Conservation (phyloP, 208 protist species). For the Leptomonas seymouri region DNA sequence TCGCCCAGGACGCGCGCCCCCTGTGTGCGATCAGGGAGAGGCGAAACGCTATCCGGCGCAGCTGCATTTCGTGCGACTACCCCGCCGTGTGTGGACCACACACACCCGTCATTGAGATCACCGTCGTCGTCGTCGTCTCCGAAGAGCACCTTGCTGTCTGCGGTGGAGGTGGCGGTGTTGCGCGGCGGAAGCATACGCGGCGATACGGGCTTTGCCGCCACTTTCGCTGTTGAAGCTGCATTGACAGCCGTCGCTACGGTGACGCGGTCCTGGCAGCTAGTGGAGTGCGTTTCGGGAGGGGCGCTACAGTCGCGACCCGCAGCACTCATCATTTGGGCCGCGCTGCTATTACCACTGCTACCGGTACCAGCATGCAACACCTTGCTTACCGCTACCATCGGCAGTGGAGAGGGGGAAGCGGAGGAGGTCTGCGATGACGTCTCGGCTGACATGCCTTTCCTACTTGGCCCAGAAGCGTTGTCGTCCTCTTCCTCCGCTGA, state of each 20-base stretch:
- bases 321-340: not conserved
- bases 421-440: constrained; percentile 1
- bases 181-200: not conserved
- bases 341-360: not conserved
- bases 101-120: not conserved
- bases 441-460: too few species aligned
- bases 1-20: constrained; percentile 23
- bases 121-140: constrained; percentile 22
- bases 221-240: too few species aligned
- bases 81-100: not conserved
- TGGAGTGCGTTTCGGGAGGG: not conserved
- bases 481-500: not conserved
- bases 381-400: constrained; percentile 18
- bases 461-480: not conserved
- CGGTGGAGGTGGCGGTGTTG: constrained; percentile 13
- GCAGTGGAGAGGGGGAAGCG: constrained; percentile 8
- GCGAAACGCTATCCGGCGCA: not conserved
- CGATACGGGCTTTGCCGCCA: not conserved
- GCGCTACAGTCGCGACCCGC: not conserved
- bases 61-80: not conserved
- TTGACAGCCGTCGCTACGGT: not conserved
- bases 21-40: not conserved
- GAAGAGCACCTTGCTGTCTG: constrained; percentile 24
- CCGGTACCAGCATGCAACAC: not conserved
- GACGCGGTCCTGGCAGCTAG: not conserved